Conservation (phyloP, 768 basidiomycete species). For the Serendipita sp. region DNA sequence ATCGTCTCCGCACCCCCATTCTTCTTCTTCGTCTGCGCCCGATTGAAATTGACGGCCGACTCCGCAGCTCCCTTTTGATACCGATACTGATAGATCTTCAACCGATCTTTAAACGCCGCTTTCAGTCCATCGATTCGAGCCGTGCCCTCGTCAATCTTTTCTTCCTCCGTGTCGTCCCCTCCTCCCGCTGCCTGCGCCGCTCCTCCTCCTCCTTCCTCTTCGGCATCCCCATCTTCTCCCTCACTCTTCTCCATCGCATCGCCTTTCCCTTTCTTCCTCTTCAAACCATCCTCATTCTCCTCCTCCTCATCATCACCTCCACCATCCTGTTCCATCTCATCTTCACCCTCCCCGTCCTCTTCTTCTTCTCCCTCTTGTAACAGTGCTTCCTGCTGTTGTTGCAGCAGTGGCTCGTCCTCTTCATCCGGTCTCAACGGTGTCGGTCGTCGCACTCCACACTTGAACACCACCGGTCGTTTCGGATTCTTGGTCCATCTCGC, state of each 20-base stretch:
- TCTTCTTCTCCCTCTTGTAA: constrained; percentile 15
- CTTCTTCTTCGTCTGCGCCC: constrained; percentile 70
- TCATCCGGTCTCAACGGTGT: constrained; percentile 55
- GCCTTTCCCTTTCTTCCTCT: not conserved
- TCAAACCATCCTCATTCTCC: not conserved
- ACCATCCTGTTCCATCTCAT: constrained; percentile 22
- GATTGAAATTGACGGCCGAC: constrained; percentile 26
- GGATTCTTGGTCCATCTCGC: constrained; percentile 43
- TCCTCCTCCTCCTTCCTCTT: not conserved
- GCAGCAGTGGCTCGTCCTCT: constrained; percentile 51
- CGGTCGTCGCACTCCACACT: constrained; percentile 42
- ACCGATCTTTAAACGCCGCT: constrained; percentile 59
- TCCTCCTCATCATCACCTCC: constrained; percentile 30
- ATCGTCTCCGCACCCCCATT: constrained; percentile 82
- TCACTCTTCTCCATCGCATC: constrained; percentile 1
- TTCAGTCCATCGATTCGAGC: constrained; percentile 58
- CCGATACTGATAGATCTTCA: constrained; percentile 18
- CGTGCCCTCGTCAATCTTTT: constrained; percentile 38
- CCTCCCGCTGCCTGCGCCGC: not conserved
- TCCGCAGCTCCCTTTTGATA: constrained; percentile 22
- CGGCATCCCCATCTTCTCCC: not conserved
- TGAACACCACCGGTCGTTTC: constrained; percentile 28
- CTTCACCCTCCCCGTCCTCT: not conserved
- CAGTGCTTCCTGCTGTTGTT: not conserved
- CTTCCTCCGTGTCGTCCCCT: not conserved